Evolutionary conservation across 2,329 filamentous ascomycete species (phyloP).

Genomic region (Magnaporthiopsis rhizophila): DNA sequence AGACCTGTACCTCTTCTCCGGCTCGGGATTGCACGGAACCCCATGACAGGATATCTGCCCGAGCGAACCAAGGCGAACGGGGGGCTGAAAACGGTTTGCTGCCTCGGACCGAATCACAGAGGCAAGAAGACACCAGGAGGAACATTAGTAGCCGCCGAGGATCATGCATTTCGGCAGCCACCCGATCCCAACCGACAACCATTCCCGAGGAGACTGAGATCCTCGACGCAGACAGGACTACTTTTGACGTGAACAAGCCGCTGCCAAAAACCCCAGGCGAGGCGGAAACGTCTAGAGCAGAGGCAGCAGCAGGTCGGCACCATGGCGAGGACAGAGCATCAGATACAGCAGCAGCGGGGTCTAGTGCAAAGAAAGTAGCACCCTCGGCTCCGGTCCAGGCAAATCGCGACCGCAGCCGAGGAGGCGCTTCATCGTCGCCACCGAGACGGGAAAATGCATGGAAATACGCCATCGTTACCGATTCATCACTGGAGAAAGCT

Average conservation of each 20-base stretch:
- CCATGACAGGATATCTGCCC: background rate
- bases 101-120: background rate
- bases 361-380: background rate
- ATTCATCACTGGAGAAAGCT: constrained; percentile 20
- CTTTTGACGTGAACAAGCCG: constrained; percentile 4
- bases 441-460: constrained; percentile 17
- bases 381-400: background rate
- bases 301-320: background rate
- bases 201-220: constrained; percentile 4
- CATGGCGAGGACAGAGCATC: background rate
- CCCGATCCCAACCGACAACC: background rate
- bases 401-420: background rate
- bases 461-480: constrained; percentile 15
- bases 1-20: background rate
- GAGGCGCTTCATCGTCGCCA: background rate
- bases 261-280: constrained; percentile 4
- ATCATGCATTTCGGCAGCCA: background rate
- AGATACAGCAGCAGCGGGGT: background rate
- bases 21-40: background rate
- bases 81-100: background rate
- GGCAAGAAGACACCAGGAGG: background rate
- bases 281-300: background rate
- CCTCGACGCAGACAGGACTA: background rate
- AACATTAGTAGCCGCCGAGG: background rate
- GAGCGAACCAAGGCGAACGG: background rate